phyloP scores from a whole-genome alignment of 768 basidiomycete species.

The Lyophyllum shimeji region DNA sequence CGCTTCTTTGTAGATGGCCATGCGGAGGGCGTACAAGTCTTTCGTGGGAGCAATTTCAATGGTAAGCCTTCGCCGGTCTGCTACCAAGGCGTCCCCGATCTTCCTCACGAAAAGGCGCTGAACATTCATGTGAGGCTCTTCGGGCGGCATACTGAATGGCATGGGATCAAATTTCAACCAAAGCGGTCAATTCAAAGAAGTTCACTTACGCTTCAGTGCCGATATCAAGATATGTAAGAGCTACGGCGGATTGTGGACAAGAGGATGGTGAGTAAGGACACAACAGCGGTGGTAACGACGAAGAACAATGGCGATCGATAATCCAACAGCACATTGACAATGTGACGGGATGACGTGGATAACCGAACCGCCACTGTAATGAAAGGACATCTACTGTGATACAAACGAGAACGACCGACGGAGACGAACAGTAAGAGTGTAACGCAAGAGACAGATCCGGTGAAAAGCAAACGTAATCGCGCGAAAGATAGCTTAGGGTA shows the following conservation, averaged over 20 bases:
- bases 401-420: too few species aligned
- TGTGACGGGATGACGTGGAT: not conserved
- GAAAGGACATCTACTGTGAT: too few species aligned
- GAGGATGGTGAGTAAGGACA: not conserved
- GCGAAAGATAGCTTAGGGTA: too few species aligned
- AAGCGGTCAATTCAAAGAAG: not conserved
- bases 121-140: not conserved
- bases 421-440: too few species aligned
- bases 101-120: conserved; percentile 3
- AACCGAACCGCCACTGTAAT: not conserved
- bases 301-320: not conserved
- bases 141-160: conserved; percentile 4
- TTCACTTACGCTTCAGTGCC: not conserved
- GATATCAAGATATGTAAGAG: not conserved
- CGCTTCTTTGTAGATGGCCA: not conserved
- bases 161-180: not conserved
- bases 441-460: too few species aligned
- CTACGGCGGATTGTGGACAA: not conserved
- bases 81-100: conserved; percentile 1
- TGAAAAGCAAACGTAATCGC: too few species aligned
- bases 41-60: not conserved
- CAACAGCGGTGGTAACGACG: too few species aligned
- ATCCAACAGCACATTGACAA: not conserved
- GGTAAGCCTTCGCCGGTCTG: not conserved
- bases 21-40: not conserved